phyloP scores from a whole-genome alignment of 164 flowering plant species.

The Taxillus chinensis region DNA sequence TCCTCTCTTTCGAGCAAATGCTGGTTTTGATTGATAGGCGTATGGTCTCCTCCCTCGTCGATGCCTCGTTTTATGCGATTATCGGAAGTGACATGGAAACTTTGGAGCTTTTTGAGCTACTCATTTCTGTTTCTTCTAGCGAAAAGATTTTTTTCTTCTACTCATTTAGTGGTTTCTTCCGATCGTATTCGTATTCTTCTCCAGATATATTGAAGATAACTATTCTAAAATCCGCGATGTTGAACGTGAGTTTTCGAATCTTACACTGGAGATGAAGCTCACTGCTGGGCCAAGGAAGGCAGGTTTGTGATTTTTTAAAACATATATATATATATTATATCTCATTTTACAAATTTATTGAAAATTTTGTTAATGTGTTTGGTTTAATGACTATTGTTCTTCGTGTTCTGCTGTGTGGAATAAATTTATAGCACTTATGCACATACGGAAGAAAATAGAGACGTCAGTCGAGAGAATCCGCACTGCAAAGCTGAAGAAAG shows the following conservation, averaged over 20 bases:
- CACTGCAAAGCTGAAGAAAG: conserved; percentile 77
- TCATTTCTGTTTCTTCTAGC: too few species aligned
- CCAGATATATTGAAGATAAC: conserved; percentile 89
- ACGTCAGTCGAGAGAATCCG: conserved; percentile 70
- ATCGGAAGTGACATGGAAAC: too few species aligned
- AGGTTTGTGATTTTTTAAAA: conserved; percentile 36
- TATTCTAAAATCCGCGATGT: conserved; percentile 94
- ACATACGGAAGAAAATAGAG: conserved; percentile 88
- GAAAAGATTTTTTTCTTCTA: too few species aligned
- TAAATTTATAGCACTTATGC: conserved; percentile 66
- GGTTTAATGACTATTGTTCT: neutral
- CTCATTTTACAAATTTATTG: neutral
- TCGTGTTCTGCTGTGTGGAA: conserved; percentile 11
- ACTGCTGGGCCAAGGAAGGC: conserved; percentile 98
- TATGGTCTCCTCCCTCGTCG: too few species aligned
- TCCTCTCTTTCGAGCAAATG: neutral
- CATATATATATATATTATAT: neutral
- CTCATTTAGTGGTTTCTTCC: too few species aligned
- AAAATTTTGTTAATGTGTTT: conserved; percentile 1
- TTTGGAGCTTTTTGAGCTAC: too few species aligned
- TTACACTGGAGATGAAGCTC: conserved; percentile 79
- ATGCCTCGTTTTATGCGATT: too few species aligned
- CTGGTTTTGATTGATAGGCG: neutral
- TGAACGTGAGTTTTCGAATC: conserved; percentile 76
- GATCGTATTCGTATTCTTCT: neutral